Base-by-base conservation (phyloP, 805 yeast species). In the Metschnikowia lunata region DNA sequence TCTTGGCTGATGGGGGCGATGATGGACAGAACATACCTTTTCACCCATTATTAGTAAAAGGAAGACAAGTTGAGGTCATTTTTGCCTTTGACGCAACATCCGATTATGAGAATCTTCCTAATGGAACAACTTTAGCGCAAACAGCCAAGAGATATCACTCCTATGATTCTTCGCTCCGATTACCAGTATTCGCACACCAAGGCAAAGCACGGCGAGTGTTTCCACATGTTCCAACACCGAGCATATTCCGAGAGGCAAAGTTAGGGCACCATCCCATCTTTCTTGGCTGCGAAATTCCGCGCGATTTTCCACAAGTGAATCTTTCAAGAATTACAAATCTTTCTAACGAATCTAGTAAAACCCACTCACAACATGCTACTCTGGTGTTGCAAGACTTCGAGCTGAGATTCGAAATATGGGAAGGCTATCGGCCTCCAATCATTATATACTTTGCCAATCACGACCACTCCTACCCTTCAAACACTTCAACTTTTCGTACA, bases 401-500 rank as follows among this genome's bases (percentile, higher is more conserved):
- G 15, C 27, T 7, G 6, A 36, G 37, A 8, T 43, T 31, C 26
- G 42, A 41, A 8, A 26, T 47, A 4, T 50, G 52, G 52, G 35
- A n/a, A 46, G 55, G 43, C 32, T 60, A 61, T 46, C 36, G 71
- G 11, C 81, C 82, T 2, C 86, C 87, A 0, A 55, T 81, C 31
- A 65, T 81, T 13, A 69, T 81, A 0, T 80, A 80, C 51, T 62
- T 68, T 39, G 72, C 78, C 4, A 82, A 81, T 52, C 52, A 64
- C 2, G 49, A 67, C 23, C 64, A 68, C 40, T 58, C 74, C 0
- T 76, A 59, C 47, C 47, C 59, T 0, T 71, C 85, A 3, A 82
- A 81, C 55, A 72, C 75, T 0, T 80, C 85, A 1, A 81, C 86
- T 0, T 81, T 82, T 59, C 75, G 78, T 50, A 58, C 78, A 39